Base-by-base conservation (phyloP, 306 rosid genomes). In the Lathyrus sativus region DNA sequence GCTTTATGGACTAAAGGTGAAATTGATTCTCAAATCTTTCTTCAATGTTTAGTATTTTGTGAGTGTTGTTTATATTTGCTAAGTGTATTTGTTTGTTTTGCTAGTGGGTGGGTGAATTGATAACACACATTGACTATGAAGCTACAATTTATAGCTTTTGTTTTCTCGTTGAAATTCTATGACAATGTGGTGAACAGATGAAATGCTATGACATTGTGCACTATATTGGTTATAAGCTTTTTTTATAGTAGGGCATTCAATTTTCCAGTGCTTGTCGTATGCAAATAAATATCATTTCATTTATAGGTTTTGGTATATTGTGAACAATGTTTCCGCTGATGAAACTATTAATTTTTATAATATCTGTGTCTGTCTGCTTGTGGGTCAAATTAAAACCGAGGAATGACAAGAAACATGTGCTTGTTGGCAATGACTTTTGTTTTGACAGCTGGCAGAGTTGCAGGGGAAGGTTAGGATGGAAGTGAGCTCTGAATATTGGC, bases 1-100 rank as follows among this genome's bases (percentile, higher is more conserved):
- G 71, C 82, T 90, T 57, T 90, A 88, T 78, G 99, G 96, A 66
- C 74, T 93, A 42, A 88, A 90, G 97, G 99, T 93, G 84, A 79
- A 72, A 72, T 72, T 77, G 73, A 77, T 45, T 48, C 78, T 22
- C 60, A 29, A 64, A 75, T 57, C 68, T 65, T 56, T 63, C 53
- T 50, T 64, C 41, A 61, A 13, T 58, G 26, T 28, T 67, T 69
- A 57, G 8, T 65, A 14, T 24, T 15, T 42, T 65, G 53, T 8
- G 41, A 8, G 24, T 37, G 44, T 57, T 55, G 60, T 67, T 22
- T 53, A 22, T 53, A 22, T 19, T 53, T 22, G 14, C 13, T 11
- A 53, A 22, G 33, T 42, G 14, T 53, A 4, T 50, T 1, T 54
- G 60, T 54, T 54, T 46, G 49, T 28, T 22, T 39, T 53, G 38